Evolutionary conservation across 129 eudicot species (phyloP).

Genomic region (Lonicera japonica): DNA sequence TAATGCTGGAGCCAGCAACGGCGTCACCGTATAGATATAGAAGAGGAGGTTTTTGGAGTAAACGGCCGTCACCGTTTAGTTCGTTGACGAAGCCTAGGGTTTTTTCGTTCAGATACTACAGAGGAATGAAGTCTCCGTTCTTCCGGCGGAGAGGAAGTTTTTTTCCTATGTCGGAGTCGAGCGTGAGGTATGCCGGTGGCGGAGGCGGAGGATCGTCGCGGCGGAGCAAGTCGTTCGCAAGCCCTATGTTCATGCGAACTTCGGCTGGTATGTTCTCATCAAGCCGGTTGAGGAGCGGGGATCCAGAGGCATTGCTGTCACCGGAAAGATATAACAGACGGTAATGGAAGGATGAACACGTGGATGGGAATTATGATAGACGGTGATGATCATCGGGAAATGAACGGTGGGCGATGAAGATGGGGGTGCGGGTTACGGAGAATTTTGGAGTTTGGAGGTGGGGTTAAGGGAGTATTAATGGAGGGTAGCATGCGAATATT

Average conservation of each 20-base stretch:
- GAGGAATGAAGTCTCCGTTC: constrained; percentile 79
- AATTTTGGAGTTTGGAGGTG: neutral
- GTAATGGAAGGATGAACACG: constrained; percentile 30
- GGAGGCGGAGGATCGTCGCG: constrained; percentile 62
- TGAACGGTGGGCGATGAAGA: constrained; percentile 1
- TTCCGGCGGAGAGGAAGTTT: constrained; percentile 59
- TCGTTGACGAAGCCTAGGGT: constrained; percentile 66
- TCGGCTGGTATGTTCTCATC: constrained; percentile 49
- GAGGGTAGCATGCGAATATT: constrained; percentile 22
- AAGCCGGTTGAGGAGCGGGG: constrained; percentile 83
- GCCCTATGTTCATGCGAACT: constrained; percentile 66
- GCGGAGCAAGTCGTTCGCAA: constrained; percentile 59
- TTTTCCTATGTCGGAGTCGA: constrained; percentile 58
- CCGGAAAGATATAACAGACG: constrained; percentile 81
- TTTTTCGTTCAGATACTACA: constrained; percentile 69
- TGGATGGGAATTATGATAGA: constrained; percentile 6
- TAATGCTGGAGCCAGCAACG: constrained; percentile 60
- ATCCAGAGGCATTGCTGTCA: constrained; percentile 90
- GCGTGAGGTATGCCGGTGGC: constrained; percentile 33
- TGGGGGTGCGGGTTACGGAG: neutral
- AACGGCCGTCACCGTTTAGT: constrained; percentile 77
- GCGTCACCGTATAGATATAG: constrained; percentile 77
- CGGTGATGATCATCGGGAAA: neutral
- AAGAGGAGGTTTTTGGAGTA: constrained; percentile 73
- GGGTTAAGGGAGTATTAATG: constrained; percentile 6